These are phyloP conservation scores for Ceratocystis huliohia DNA, from an alignment of 2,329 filamentous ascomycete species.

Conservation along the genomic window DNA sequence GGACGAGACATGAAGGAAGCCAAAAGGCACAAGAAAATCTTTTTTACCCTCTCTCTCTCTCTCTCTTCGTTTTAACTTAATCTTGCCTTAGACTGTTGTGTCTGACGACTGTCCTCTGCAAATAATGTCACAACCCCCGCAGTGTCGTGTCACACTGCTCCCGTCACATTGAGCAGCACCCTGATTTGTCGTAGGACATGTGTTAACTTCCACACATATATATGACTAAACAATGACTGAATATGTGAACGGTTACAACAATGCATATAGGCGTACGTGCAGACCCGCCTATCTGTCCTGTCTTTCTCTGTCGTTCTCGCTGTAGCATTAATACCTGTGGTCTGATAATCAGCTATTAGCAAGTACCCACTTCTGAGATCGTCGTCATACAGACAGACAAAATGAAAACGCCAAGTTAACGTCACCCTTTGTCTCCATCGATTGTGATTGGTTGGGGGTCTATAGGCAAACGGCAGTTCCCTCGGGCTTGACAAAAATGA, in stretches of 20 bases:
- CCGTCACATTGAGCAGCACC: neutral
- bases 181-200: neutral
- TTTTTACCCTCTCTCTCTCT: neutral
- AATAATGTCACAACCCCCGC: neutral
- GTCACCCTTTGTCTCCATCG: neutral
- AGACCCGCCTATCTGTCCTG: neutral
- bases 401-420: neutral
- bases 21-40: too few relatives aligned
- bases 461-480: neutral
- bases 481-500: neutral
- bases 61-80: too few relatives aligned
- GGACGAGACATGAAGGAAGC: too few relatives aligned
- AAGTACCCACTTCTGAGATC: too few relatives aligned
- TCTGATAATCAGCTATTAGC: neutral
- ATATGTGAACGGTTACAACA: neutral
- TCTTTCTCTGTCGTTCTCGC: too few relatives aligned
- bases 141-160: neutral
- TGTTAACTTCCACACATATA: neutral
- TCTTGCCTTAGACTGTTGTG: too few relatives aligned
- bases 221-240: neutral
- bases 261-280: neutral
- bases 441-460: too few relatives aligned
- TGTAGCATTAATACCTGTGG: neutral
- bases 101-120: neutral
- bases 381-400: too few relatives aligned